A percentile compares a stretch with the other conserved stretches of the same genome.
Evolutionary conservation across 2,329 filamentous ascomycete genomes (phyloP).

Genomic region (Aureobasidium sp.): DNA sequence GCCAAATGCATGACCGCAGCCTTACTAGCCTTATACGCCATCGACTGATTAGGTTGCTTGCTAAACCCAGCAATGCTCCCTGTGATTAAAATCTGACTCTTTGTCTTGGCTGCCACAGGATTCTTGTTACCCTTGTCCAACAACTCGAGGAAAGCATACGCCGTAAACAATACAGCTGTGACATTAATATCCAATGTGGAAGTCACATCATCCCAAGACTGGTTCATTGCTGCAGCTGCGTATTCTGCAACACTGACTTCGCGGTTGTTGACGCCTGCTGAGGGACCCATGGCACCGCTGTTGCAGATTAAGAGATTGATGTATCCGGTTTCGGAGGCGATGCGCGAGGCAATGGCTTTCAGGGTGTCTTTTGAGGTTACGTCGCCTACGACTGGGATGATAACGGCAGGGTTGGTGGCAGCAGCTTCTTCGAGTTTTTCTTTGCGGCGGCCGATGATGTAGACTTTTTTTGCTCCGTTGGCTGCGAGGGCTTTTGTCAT

Average conservation of each 20-base stretch:
- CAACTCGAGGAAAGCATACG: slow-evolving; percentile 33
- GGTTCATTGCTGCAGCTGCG: slow-evolving; percentile 17
- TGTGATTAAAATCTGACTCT: slow-evolving; percentile 40
- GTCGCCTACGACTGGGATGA: slow-evolving; percentile 38
- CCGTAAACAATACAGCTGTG: slow-evolving; percentile 29
- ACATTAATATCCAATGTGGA: slow-evolving; percentile 26
- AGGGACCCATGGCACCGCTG: slow-evolving; percentile 25
- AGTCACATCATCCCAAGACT: slow-evolving; percentile 18
- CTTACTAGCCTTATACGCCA: slow-evolving; percentile 39
- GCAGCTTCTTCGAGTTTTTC: slow-evolving; percentile 40
- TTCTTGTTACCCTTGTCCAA: slow-evolving; percentile 34
- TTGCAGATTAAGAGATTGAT: slow-evolving; percentile 30
- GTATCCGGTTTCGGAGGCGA: slow-evolving; percentile 29
- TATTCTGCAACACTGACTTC: slow-evolving; percentile 17
- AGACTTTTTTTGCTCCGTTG: slow-evolving; percentile 44
- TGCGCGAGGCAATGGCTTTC: slow-evolving; percentile 29
- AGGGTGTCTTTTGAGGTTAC: slow-evolving; percentile 36
- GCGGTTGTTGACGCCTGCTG: slow-evolving; percentile 8
- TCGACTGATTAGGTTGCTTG: slow-evolving; percentile 28
- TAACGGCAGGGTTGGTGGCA: slow-evolving; percentile 21
- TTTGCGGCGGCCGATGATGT: slow-evolving; percentile 43
- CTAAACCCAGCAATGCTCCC: slow-evolving; percentile 38
- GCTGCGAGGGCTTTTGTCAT: slow-evolving; percentile 36
- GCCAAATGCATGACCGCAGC: slow-evolving; percentile 40
- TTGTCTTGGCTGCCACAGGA: slow-evolving; percentile 20